A percentile compares a stretch with the other conserved stretches of the same genome.
Conservation (phyloP, 495 filamentous ascomycete species). For the Xylaria bambusicola region DNA sequence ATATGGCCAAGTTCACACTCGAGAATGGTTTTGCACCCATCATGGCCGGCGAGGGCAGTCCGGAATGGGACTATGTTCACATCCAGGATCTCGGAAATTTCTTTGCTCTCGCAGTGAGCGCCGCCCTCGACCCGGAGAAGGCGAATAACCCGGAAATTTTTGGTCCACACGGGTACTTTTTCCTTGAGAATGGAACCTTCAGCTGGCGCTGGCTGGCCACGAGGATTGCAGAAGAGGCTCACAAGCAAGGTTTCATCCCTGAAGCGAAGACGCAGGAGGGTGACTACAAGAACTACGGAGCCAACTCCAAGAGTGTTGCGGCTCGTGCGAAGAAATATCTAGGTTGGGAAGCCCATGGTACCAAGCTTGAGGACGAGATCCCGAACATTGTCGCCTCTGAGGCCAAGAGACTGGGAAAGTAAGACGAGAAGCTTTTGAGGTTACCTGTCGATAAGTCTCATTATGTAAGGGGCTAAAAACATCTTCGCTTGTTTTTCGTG, state of each 20-base stretch:
- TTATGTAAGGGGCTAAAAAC: not conserved
- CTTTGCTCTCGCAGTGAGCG: slow-evolving; percentile 66
- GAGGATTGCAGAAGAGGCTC: slow-evolving; percentile 60
- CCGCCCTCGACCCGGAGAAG: slow-evolving; percentile 48
- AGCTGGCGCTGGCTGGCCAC: slow-evolving; percentile 68
- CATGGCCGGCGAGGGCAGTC: slow-evolving; percentile 62
- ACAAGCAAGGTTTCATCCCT: slow-evolving; percentile 64
- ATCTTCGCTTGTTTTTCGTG: not conserved
- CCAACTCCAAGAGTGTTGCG: slow-evolving; percentile 61
- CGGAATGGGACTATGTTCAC: slow-evolving; percentile 72
- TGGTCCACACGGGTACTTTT: slow-evolving; percentile 73
- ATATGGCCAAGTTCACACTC: slow-evolving; percentile 57
- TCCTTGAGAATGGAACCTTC: slow-evolving; percentile 70
- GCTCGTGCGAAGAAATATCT: slow-evolving; percentile 60
- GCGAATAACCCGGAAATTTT: slow-evolving; percentile 60
- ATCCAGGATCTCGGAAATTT: slow-evolving; percentile 69
- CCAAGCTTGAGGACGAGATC: slow-evolving; percentile 53
- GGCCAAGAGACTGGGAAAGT: slow-evolving; percentile 40
- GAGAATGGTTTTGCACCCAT: slow-evolving; percentile 64
- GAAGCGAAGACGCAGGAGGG: slow-evolving; percentile 50
- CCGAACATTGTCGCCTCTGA: slow-evolving; percentile 53
- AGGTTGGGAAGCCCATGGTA: slow-evolving; percentile 58
- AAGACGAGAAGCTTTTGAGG: not conserved
- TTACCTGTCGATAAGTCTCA: not conserved
- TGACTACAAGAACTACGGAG: slow-evolving; percentile 43